Base-by-base conservation (phyloP, 805 yeast species). In the Kluyveromyces starmeri region DNA sequence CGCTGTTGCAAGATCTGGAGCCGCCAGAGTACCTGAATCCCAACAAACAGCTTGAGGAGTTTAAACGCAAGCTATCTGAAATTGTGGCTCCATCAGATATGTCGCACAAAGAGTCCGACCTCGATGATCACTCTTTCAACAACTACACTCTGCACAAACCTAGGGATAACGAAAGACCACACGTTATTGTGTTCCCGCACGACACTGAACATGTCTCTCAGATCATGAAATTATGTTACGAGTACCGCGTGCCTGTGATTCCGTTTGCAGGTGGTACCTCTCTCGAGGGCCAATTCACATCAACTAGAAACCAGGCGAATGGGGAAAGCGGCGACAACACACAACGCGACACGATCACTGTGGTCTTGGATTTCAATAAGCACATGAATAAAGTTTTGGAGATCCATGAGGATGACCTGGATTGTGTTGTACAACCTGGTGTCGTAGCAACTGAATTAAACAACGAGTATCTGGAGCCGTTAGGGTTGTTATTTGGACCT, bases 391-490 rank as follows among this genome's bases (percentile, higher is more conserved):
- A 70, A 20, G 64, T 83, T 14, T 24, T 83, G 7, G 67, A 59
- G 23, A 53, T 83, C 27, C 73, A 82, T 51, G 70, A 74, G 24
- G 75, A 71, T 13, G 94, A 83, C 58, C 57, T 83, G 43, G 94
- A 83, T 49, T 70, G 71, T 17, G 78, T 75, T 2, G 89, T 83
- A 2, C 89, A 83, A 59, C 82, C 94, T 3, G 85, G 81, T 18
- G 75, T 80, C 13, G 81, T 83, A 4, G 80, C 89, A 88, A 81
- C 77, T 48, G 82, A 74, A 14, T 59, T 82, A 36, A 78, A 76
- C 44, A 84, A 78, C 12, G 69, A 64, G 12, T 51, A 27, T 13
- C 34, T 39, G 19, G 36, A 14, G 24, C 32, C 11, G 11, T 38
- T 37, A 14, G 37, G 68, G 38, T 64, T 82, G 28, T 61, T 75